Percentiles rank a stretch among this genome's conserved stretches.
Evolutionary conservation across 371 early-diverging fungal genomes (phyloP).

Genomic region (Catenaria anguillulae): DNA sequence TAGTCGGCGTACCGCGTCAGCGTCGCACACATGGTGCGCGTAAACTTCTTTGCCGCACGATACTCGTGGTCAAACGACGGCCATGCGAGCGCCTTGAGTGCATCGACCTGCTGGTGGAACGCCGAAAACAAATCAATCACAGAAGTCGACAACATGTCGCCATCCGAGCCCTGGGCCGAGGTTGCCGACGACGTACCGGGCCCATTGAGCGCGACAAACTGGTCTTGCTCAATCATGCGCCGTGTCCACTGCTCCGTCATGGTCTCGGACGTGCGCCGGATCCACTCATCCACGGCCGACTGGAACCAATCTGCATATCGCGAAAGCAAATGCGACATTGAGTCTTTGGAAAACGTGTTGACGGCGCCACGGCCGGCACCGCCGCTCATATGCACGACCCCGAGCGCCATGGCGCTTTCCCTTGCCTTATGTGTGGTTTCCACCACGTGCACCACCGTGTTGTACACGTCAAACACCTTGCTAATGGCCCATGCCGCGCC

Average conservation of each 20-base stretch:
- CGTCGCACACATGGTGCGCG: background rate
- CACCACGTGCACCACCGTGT: too few relatives aligned
- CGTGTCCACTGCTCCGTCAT: conserved; percentile 2
- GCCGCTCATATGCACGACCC: too few relatives aligned
- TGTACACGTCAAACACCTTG: background rate
- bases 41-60: background rate
- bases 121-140: conserved; percentile 2
- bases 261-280: conserved; percentile 2
- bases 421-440: too few relatives aligned
- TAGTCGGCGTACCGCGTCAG: background rate
- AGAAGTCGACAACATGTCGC: background rate
- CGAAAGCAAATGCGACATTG: background rate
- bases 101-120: conserved; percentile 3
- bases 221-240: background rate
- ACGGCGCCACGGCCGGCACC: too few relatives aligned
- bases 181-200: too few relatives aligned
- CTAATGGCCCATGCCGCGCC: background rate
- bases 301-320: background rate
- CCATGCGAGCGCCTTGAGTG: background rate
- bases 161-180: too few relatives aligned
- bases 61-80: conserved; percentile 5
- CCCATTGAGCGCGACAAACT: background rate
- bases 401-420: too few relatives aligned
- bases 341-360: too few relatives aligned
- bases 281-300: conserved; percentile 4